Evolutionary conservation across 169 alveolate genomes (phyloP).

Genomic region (Eimeria praecox): DNA sequence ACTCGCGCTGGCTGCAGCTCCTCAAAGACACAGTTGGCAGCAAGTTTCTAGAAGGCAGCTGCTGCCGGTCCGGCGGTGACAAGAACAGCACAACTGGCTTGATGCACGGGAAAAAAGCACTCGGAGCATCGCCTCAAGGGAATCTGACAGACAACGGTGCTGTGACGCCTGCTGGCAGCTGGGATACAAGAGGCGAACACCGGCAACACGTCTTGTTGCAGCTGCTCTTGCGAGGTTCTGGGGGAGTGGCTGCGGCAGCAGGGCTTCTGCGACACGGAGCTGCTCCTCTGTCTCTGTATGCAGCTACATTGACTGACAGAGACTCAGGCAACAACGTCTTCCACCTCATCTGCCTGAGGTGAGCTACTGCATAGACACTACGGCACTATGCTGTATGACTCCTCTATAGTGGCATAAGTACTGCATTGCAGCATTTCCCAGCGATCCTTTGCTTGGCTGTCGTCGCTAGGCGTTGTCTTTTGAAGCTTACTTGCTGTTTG

Average conservation of each 20-base stretch:
- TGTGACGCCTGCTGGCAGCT: neutral
- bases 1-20: conserved; percentile 78
- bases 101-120: neutral
- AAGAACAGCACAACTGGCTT: neutral
- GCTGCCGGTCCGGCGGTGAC: conserved; percentile 37
- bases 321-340: conserved; percentile 63
- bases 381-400: neutral
- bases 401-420: neutral
- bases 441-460: neutral
- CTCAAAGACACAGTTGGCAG: conserved; percentile 69
- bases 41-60: conserved; percentile 68
- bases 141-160: neutral
- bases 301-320: conserved; percentile 54
- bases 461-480: neutral
- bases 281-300: conserved; percentile 56
- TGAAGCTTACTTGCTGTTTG: neutral
- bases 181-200: neutral
- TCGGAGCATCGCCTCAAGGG: neutral
- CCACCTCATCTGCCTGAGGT: conserved; percentile 69
- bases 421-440: neutral
- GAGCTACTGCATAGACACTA: neutral
- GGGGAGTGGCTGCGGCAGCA: conserved; percentile 76
- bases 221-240: conserved; percentile 68
- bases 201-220: conserved; percentile 70
- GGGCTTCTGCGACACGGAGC: conserved; percentile 58